Conservation (phyloP, 2,329 filamentous ascomycete genomes). For the Sporothrix globosa region DNA sequence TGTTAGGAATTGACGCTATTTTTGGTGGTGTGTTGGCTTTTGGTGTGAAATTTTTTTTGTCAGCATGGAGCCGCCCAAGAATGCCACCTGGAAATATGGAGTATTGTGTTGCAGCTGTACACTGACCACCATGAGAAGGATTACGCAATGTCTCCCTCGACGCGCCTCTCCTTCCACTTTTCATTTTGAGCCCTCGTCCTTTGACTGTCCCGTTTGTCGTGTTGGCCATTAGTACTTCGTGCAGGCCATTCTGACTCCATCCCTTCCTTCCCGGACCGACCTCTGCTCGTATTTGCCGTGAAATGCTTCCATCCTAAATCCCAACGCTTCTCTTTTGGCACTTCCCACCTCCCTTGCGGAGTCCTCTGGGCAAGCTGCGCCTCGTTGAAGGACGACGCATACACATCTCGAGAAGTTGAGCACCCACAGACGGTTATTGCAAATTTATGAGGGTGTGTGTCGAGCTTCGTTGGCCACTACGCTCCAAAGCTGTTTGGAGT, state of each 20-base stretch:
- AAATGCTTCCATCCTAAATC: conserved; percentile 5
- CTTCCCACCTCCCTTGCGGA: conserved; percentile 15
- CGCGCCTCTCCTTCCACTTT: background rate
- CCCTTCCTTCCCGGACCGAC: background rate
- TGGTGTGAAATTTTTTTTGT: too few relatives aligned
- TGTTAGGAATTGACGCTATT: too few relatives aligned
- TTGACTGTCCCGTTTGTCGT: conserved; percentile 7
- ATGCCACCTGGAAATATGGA: conserved; percentile 3
- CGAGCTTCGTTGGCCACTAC: background rate
- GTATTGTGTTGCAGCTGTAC: background rate
- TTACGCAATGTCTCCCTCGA: conserved; percentile 14
- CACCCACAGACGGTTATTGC: background rate
- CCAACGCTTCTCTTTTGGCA: background rate
- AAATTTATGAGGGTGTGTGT: background rate
- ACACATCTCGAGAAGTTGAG: background rate
- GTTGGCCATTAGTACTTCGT: background rate
- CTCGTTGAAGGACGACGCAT: conserved; percentile 9
- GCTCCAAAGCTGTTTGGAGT: background rate
- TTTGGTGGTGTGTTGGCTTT: too few relatives aligned
- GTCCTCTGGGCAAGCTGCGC: conserved; percentile 11
- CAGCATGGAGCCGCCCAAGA: conserved; percentile 15
- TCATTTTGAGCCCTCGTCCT: background rate
- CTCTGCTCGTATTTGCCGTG: conserved; percentile 15
- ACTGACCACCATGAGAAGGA: background rate
- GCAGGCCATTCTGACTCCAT: background rate